Evolutionary conservation across 768 basidiomycete species (phyloP).

Genomic region (Crucibulum laeve): DNA sequence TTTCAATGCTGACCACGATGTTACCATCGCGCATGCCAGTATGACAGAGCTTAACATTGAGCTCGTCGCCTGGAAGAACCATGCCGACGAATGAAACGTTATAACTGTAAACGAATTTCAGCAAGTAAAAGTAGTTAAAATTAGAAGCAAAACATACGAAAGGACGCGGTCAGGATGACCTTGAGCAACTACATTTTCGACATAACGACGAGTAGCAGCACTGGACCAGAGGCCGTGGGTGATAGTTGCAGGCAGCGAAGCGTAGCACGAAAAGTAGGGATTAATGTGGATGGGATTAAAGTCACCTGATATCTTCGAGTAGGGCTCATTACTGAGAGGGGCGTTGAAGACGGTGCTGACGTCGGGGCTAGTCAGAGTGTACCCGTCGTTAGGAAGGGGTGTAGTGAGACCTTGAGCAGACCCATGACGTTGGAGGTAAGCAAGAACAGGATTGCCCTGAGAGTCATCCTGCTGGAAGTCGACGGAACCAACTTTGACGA

Average conservation of each 20-base stretch:
- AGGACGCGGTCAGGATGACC: constrained; percentile 89
- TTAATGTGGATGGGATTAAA: constrained; percentile 99
- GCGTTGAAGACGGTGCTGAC: constrained; percentile 68
- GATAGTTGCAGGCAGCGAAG: constrained; percentile 91
- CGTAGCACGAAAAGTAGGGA: constrained; percentile 95
- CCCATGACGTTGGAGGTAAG: constrained; percentile 92
- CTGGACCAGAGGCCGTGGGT: constrained; percentile 98
- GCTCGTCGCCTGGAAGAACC: constrained; percentile 88
- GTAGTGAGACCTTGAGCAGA: constrained; percentile 68
- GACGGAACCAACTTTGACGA: constrained; percentile 86
- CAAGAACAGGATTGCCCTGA: constrained; percentile 89
- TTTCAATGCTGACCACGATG: constrained; percentile 87
- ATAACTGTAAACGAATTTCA: constrained; percentile 49
- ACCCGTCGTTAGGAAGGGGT: constrained; percentile 82
- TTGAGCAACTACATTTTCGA: constrained; percentile 92
- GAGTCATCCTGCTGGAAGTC: constrained; percentile 84
- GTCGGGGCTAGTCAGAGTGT: constrained; percentile 67
- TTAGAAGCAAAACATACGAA: constrained; percentile 49
- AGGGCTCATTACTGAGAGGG: constrained; percentile 91
- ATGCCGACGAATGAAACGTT: constrained; percentile 96
- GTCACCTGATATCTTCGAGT: constrained; percentile 94
- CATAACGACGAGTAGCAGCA: constrained; percentile 87
- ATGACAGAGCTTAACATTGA: constrained; percentile 85
- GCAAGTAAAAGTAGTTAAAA: constrained; percentile 2
- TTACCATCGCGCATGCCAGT: constrained; percentile 90